Conservation (phyloP, 2,329 filamentous ascomycete genomes). For the Westerdykella aurantiaca region DNA sequence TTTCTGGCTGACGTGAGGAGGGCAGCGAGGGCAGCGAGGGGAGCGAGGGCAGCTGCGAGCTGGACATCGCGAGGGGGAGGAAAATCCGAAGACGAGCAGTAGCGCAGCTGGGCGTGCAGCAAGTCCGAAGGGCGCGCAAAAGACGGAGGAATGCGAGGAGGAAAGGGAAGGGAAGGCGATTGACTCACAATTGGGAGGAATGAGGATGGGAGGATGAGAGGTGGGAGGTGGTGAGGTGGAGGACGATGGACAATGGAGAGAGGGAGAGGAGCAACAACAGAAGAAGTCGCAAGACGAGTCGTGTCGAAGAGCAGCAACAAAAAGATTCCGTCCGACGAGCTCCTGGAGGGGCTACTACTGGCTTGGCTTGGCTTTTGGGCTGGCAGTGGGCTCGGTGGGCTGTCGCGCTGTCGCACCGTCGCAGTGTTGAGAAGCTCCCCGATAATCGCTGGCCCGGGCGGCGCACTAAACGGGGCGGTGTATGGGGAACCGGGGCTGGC, state of each 20-base stretch:
- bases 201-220: conserved; percentile 1
- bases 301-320: not conserved
- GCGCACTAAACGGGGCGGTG: conserved; percentile 27
- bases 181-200: conserved; percentile 6
- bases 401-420: no score
- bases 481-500: conserved; percentile 24
- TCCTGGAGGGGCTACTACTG: no score
- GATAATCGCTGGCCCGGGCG: conserved; percentile 12
- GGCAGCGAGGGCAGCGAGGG: not conserved
- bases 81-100: no score
- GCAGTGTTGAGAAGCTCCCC: conserved; percentile 2
- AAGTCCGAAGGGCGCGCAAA: no score
- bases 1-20: conserved; percentile 23
- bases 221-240: conserved; percentile 2
- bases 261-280: not conserved
- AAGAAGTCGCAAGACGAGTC: not conserved
- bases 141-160: conserved; percentile 1
- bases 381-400: no score
- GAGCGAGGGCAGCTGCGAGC: no score
- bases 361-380: no score
- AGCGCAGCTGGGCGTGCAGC: no score
- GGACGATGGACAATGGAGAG: no score
- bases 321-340: no score
- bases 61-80: no score
- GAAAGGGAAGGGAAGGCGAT: conserved; percentile 1